These are phyloP conservation scores for Perkinsus olseni DNA, from an alignment of 169 alveolate genomes.

Conservation along the genomic window DNA sequence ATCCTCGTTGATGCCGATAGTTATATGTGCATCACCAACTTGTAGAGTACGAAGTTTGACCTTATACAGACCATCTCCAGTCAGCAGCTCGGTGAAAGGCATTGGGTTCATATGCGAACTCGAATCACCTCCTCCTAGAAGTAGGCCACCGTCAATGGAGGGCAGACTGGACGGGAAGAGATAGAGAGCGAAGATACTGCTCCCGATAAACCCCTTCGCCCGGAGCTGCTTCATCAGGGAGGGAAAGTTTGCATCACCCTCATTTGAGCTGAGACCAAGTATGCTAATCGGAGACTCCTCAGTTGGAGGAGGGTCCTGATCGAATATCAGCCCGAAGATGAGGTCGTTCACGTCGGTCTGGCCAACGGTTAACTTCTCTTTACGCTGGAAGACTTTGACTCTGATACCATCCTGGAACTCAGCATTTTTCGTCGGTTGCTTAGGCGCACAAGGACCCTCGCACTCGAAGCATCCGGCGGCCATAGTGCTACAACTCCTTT, in stretches of 20 bases:
- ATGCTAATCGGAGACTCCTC: background rate
- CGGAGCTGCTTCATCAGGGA: background rate
- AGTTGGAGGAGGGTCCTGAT: background rate
- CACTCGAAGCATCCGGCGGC: background rate
- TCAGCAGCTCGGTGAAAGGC: background rate
- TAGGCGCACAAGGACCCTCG: background rate
- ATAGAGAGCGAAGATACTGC: background rate
- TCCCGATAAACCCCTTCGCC: background rate
- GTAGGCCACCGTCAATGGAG: background rate
- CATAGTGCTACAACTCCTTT: background rate
- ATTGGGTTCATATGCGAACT: background rate
- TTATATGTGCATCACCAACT: background rate
- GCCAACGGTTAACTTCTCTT: background rate
- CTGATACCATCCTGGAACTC: background rate
- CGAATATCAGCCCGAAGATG: background rate
- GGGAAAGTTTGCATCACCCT: background rate
- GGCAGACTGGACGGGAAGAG: background rate
- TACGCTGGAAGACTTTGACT: background rate
- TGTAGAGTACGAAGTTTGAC: background rate
- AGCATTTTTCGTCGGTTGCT: background rate
- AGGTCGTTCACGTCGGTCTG: background rate
- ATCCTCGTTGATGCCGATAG: background rate
- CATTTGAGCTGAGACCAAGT: background rate
- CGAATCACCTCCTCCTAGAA: background rate
- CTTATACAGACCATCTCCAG: background rate